These are phyloP conservation scores for Xylariaceae sp. DNA, from an alignment of 2,329 filamentous ascomycete genomes.

Conservation along the genomic window DNA sequence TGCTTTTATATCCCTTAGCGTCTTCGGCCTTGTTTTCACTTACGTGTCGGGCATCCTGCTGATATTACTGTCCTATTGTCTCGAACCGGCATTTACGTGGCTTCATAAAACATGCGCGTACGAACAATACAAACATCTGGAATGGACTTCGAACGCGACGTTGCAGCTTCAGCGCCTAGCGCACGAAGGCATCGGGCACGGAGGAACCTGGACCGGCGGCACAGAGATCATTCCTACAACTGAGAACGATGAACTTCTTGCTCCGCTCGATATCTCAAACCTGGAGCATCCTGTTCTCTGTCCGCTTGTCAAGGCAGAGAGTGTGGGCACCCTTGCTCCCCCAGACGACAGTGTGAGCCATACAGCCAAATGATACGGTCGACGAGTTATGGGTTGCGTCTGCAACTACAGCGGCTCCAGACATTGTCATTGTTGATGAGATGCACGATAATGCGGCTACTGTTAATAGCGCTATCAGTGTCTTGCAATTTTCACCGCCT, in stretches of 20 bases:
- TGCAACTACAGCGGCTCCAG: no score
- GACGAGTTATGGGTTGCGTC: no score
- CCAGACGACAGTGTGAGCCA: no score
- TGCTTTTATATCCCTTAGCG: conserved; percentile 23
- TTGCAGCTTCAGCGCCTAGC: conserved; percentile 27
- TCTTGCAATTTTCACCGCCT: no score
- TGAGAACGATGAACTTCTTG: not conserved
- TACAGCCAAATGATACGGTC: no score
- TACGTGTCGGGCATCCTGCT: conserved; percentile 17
- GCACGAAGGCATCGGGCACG: conserved; percentile 19
- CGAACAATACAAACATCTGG: conserved; percentile 19
- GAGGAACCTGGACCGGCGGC: conserved; percentile 14
- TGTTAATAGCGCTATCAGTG: no score
- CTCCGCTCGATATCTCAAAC: not conserved
- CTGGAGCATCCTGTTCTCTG: not conserved
- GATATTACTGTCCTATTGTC: conserved; percentile 15
- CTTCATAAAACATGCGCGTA: conserved; percentile 11
- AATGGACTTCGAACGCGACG: conserved; percentile 23
- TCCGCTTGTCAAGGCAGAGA: not conserved
- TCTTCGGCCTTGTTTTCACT: conserved; percentile 26
- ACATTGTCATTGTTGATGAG: no score
- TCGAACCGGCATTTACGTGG: conserved; percentile 11
- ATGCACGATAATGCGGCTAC: no score
- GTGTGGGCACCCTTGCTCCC: no score
- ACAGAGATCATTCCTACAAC: conserved; percentile 1